These are phyloP conservation scores for Thalia dealbata DNA, from an alignment of 176 grass and related monocot species.

Conservation along the genomic window DNA sequence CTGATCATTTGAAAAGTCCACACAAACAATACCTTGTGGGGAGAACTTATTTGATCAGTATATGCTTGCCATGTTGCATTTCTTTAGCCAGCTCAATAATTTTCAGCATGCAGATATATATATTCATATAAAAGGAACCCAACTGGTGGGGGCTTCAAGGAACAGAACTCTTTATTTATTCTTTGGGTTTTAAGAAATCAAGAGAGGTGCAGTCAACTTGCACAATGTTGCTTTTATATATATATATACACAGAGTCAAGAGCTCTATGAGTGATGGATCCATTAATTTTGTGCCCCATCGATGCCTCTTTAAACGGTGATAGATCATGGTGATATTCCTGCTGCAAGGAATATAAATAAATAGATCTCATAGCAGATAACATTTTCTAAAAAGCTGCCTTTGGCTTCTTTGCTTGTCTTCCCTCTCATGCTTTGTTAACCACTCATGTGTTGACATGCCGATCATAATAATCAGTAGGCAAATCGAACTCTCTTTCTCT, in stretches of 20 bases:
- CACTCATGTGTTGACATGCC: too few relatives aligned
- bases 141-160: constrained; percentile 5
- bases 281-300: background rate
- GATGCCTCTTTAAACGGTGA: background rate
- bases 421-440: too few relatives aligned
- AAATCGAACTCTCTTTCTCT: too few relatives aligned
- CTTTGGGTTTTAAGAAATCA: too few relatives aligned
- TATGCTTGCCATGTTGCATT: background rate
- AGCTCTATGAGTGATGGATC: background rate
- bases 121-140: background rate
- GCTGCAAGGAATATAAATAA: background rate
- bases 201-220: background rate
- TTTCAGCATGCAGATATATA: background rate
- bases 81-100: background rate
- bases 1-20: background rate
- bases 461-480: too few relatives aligned
- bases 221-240: background rate
- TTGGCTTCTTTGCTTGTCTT: background rate
- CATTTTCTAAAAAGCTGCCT: background rate
- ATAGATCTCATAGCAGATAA: background rate
- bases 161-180: background rate
- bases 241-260: constrained; percentile 5
- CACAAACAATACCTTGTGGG: background rate
- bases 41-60: background rate
- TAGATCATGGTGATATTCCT: background rate